Evolutionary conservation across 1,139 yeast genomes (phyloP), one percentile per base, ranked within the genome.

Genomic region (Kurtzmaniella quercitrusa): DNA sequence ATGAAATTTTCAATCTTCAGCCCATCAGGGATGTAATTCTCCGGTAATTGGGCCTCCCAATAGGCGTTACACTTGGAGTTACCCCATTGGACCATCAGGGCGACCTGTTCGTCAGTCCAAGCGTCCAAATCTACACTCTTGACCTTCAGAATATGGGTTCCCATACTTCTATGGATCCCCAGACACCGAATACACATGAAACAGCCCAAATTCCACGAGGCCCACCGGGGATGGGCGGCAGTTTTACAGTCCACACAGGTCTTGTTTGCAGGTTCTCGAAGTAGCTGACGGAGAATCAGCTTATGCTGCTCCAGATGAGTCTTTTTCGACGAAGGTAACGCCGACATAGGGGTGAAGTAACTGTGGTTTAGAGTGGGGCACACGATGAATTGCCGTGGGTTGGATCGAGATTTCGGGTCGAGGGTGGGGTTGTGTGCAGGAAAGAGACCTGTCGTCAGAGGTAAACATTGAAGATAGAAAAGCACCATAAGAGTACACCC

Each of bases 181-280:
- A 97, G 90, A 65, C 98, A 93, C 49, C 79, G 58, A 48, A 93
- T 93, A 64, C 98, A 93, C 39, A 93, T 77, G 57, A 93, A 91
- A 48, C 95, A 81, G 25, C 98, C 98, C 47, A 93, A 65, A 54
- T 84, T 89, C 97, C 98, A 93, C 18, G 95, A 84, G 10, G 98
- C 96, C 98, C 98, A 93, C 44, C 98, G 74, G 14, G 98, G 98
- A 63, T 91, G 95, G 37, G 85, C 79, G 15, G 93, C 77, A 0
- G 82, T 75, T 62, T 93, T 93, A 66, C 98, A 93, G 62, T 93
- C 98, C 1, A 93, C 95, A 64, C 98, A 93, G 41, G 69, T 66
- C 59, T 78, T 80, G 68, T 93, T 93, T 38, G 81, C 79, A 1
- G 82, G 80, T 53, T 89, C 95, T 50, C 79, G 82, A 41, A 91